A percentile compares a stretch with the other conserved stretches of the same genome.
Conservation (phyloP, 495 filamentous ascomycete genomes). For the Neurospora tetrasperma region DNA sequence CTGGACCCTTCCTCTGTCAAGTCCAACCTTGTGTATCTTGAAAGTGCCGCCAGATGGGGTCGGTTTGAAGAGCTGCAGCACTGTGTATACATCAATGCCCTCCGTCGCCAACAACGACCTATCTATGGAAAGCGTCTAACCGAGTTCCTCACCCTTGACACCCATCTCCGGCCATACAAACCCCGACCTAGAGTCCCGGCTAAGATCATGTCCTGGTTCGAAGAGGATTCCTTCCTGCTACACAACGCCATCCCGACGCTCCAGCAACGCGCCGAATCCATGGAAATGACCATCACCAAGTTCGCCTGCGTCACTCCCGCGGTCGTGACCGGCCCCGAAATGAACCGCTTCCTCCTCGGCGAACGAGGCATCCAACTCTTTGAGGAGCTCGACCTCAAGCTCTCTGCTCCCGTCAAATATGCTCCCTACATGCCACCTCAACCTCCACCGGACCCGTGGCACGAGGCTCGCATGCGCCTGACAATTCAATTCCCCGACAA, state of each 20-base stretch:
- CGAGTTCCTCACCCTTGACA: slow-evolving; percentile 56
- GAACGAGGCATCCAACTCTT: slow-evolving; percentile 49
- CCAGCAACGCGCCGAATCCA: slow-evolving; percentile 54
- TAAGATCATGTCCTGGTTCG: slow-evolving; percentile 60
- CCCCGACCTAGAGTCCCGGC: slow-evolving; percentile 42
- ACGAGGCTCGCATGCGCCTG: slow-evolving; percentile 83
- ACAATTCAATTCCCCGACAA: slow-evolving; percentile 97
- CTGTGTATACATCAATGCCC: slow-evolving; percentile 68
- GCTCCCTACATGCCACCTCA: slow-evolving; percentile 43
- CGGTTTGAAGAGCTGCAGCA: slow-evolving; percentile 72
- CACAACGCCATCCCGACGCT: slow-evolving; percentile 63
- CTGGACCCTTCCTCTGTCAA: slow-evolving; percentile 52
- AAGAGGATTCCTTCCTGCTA: slow-evolving; percentile 57
- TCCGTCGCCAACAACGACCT: slow-evolving; percentile 70
- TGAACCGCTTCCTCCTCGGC: slow-evolving; percentile 56
- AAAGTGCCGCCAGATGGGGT: slow-evolving; percentile 58
- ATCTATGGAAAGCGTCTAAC: slow-evolving; percentile 70
- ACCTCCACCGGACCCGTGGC: slow-evolving; percentile 63
- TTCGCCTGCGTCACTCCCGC: slow-evolving; percentile 88
- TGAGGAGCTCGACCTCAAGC: slow-evolving; percentile 36
- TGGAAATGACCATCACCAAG: slow-evolving; percentile 69
- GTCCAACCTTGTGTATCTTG: slow-evolving; percentile 60
- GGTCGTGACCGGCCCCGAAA: slow-evolving; percentile 62
- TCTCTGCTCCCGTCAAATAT: slow-evolving; percentile 35
- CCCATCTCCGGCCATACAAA: slow-evolving; percentile 42